phyloP scores from a whole-genome alignment of 2,329 filamentous ascomycete genomes.

The Aspergillus tubingensis region DNA sequence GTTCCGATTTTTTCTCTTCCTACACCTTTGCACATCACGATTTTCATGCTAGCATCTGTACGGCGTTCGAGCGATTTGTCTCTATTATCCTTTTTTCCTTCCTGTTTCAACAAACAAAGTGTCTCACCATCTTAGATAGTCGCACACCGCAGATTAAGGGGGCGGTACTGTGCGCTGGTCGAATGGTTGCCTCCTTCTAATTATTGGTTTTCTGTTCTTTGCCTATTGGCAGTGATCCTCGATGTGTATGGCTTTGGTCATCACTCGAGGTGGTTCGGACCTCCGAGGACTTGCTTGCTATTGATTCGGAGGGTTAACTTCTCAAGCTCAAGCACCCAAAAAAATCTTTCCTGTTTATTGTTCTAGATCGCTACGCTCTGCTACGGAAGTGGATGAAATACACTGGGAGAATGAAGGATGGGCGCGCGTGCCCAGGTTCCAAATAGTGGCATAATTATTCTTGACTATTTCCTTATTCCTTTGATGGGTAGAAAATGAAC shows the following conservation, averaged over 20 bases:
- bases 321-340: background rate
- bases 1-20: constrained; percentile 10
- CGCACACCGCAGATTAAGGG: constrained; percentile 40
- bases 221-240: constrained; percentile 22
- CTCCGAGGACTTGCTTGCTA: background rate
- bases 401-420: constrained; percentile 8
- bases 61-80: constrained; percentile 48
- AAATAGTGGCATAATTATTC: constrained; percentile 10
- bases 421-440: background rate
- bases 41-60: constrained; percentile 46
- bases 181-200: constrained; percentile 44
- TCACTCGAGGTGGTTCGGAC: constrained; percentile 3
- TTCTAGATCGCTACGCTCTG: constrained; percentile 11
- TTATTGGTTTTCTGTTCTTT: constrained; percentile 28
- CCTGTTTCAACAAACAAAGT: constrained; percentile 21
- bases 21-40: constrained; percentile 32
- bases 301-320: background rate
- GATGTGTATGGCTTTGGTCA: background rate
- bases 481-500: background rate
- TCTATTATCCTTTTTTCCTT: constrained; percentile 13
- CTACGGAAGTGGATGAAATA: constrained; percentile 9
- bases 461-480: background rate
- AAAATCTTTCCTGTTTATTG: background rate
- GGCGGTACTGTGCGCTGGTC: constrained; percentile 47
- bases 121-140: constrained; percentile 43